phyloP scores from a whole-genome alignment of 2,329 filamentous ascomycete species.

The Chaetomium olivaceum region DNA sequence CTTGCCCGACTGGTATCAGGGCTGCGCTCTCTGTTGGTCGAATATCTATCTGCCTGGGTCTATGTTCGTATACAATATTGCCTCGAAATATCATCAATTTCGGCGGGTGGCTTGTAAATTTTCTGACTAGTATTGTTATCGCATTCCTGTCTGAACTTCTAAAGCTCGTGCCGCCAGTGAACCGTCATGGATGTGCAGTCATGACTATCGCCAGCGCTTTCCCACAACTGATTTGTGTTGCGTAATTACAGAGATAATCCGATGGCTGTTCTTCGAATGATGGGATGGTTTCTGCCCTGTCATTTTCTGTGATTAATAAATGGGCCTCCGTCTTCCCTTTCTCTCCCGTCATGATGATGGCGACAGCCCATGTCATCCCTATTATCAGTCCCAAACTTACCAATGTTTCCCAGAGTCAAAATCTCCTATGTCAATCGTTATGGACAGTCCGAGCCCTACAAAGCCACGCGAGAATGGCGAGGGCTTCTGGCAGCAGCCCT shows the following conservation, averaged over 20 bases:
- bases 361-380: background rate
- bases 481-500: constrained; percentile 19
- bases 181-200: background rate
- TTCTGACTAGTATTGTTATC: too few relatives aligned
- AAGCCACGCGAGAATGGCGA: constrained; percentile 18
- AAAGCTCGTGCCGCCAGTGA: too few relatives aligned
- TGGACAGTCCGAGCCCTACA: background rate
- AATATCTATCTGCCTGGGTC: too few relatives aligned
- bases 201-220: background rate
- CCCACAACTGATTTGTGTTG: background rate
- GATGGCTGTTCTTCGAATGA: background rate
- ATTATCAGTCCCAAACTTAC: background rate
- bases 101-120: too few relatives aligned
- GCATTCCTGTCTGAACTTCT: too few relatives aligned
- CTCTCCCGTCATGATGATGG: background rate
- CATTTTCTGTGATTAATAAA: background rate
- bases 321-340: too few relatives aligned
- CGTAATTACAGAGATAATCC: background rate
- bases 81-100: too few relatives aligned
- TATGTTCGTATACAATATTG: too few relatives aligned
- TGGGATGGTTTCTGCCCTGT: background rate
- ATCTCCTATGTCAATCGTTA: background rate
- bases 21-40: too few relatives aligned
- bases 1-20: too few relatives aligned
- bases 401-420: background rate